Percentiles rank a stretch among this genome's conserved stretches.
phyloP scores from a whole-genome alignment of 768 basidiomycete species.

The Hygrophorus pudorinus region DNA sequence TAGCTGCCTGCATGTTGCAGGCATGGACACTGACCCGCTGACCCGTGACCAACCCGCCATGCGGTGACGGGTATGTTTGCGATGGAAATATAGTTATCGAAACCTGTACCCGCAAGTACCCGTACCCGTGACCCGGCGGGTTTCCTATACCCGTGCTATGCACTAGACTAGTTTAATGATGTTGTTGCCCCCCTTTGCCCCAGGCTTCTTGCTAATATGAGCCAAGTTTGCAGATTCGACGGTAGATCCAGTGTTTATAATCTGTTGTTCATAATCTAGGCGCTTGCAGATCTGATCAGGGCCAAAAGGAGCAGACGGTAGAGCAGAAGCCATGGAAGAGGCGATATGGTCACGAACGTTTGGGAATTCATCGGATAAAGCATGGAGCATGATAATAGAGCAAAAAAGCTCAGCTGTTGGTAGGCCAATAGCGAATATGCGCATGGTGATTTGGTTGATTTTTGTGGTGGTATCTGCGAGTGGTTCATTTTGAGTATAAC shows the following conservation, averaged over 20 bases:
- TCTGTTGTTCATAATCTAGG: neutral
- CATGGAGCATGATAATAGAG: slow-evolving; percentile 9
- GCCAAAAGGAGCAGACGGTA: neutral
- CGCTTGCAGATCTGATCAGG: neutral
- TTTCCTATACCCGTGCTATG: too few relatives aligned
- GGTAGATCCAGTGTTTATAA: neutral
- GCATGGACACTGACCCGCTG: too few relatives aligned
- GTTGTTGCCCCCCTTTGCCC: too few relatives aligned
- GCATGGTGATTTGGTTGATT: slow-evolving; percentile 8
- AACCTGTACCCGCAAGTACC: too few relatives aligned
- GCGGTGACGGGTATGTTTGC: too few relatives aligned
- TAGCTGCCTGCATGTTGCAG: too few relatives aligned
- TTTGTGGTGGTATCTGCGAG: slow-evolving; percentile 1
- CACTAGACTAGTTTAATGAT: too few relatives aligned
- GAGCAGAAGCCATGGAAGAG: neutral
- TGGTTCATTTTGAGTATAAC: neutral
- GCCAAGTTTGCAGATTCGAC: too few relatives aligned
- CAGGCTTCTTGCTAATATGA: too few relatives aligned
- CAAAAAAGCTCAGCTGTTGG: slow-evolving; percentile 9
- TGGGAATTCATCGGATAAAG: slow-evolving; percentile 6
- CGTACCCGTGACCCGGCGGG: too few relatives aligned
- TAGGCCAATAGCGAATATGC: slow-evolving; percentile 12
- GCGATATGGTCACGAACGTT: slow-evolving; percentile 7
- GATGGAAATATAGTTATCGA: too few relatives aligned
- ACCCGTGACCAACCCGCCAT: too few relatives aligned